Conservation (phyloP, 2,329 filamentous ascomycete species). For the Scleromitrula shiraiana region DNA sequence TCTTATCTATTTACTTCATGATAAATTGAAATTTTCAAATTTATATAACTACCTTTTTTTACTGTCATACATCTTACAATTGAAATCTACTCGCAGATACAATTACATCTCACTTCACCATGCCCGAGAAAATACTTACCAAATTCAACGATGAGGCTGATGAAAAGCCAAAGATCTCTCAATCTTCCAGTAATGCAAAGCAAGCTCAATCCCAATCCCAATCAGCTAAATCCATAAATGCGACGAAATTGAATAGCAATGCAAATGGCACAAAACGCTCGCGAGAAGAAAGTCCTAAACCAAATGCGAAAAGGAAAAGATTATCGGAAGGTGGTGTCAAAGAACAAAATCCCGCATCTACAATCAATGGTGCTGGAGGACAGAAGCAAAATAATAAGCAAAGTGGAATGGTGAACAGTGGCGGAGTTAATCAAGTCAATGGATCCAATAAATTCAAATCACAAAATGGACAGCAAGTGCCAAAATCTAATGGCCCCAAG, state of each 20-base stretch:
- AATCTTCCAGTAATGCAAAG: neutral
- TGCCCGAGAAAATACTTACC: slow-evolving; percentile 36
- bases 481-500: slow-evolving; percentile 1
- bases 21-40: too few relatives aligned
- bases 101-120: too few relatives aligned
- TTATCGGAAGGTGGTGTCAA: slow-evolving; percentile 3
- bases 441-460: neutral
- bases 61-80: too few relatives aligned
- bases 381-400: neutral
- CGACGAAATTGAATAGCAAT: neutral
- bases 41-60: too few relatives aligned
- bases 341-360: neutral
- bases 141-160: slow-evolving; percentile 30
- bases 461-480: neutral
- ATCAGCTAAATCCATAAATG: neutral
- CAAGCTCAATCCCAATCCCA: slow-evolving; percentile 2
- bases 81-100: neutral
- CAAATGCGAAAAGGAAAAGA: slow-evolving; percentile 25
- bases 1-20: too few relatives aligned
- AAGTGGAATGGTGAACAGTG: neutral
- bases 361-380: neutral
- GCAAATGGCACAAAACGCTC: slow-evolving; percentile 12
- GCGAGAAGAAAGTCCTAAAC: slow-evolving; percentile 20
- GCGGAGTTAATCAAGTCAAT: neutral
- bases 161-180: neutral